phyloP scores from a whole-genome alignment of 1,139 yeast species.

The Saccharomyces hybrid region DNA sequence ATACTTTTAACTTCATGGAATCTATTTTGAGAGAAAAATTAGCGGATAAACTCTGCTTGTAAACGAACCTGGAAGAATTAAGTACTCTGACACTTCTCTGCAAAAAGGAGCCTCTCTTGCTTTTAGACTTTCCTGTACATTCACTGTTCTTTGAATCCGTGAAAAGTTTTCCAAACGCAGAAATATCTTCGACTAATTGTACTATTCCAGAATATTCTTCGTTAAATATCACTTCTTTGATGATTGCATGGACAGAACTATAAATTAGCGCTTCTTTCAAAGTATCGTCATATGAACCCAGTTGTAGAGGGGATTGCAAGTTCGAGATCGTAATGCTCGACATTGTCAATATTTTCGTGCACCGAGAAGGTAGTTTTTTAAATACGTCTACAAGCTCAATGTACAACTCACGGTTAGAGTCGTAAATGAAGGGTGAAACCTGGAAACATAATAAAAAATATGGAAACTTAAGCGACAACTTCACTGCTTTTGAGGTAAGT shows the following conservation, averaged over 20 bases:
- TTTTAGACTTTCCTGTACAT: conserved; percentile 3
- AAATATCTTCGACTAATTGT: conserved; percentile 6
- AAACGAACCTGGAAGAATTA: conserved; percentile 23
- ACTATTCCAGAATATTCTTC: conserved; percentile 11
- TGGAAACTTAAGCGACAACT: neutral
- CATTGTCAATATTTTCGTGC: conserved; percentile 1
- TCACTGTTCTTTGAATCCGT: neutral
- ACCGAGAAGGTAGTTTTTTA: neutral
- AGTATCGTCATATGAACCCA: conserved; percentile 10
- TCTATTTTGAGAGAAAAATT: conserved; percentile 18
- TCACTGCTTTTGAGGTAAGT: neutral
- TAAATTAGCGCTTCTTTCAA: conserved; percentile 4
- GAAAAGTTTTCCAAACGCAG: conserved; percentile 1
- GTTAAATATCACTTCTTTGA: conserved; percentile 13
- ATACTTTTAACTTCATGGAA: conserved; percentile 26
- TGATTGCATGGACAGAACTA: conserved; percentile 3
- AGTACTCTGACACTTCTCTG: conserved; percentile 24
- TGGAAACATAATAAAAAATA: neutral
- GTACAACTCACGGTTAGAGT: neutral
- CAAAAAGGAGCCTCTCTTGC: conserved; percentile 5
- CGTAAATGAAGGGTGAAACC: neutral
- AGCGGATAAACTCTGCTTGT: conserved; percentile 25
- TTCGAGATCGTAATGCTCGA: conserved; percentile 5
- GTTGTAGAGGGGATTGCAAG: conserved; percentile 8
- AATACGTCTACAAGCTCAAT: neutral